Conservation (phyloP, 1,139 yeast species). For the Candida pseudoviswanathii region DNA sequence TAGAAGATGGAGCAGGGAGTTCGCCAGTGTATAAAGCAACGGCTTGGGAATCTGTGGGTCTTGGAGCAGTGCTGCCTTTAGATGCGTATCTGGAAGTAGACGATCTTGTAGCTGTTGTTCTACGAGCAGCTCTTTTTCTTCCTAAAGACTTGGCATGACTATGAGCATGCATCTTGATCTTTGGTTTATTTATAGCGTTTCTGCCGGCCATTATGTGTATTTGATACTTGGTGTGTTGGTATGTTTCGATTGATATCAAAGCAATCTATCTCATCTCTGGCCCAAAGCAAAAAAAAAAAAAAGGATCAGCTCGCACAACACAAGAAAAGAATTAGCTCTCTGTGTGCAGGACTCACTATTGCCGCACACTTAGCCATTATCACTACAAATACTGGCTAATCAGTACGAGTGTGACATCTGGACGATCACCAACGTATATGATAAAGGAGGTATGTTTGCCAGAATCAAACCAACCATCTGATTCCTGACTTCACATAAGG, state of each 20-base stretch:
- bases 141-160: constrained; percentile 57
- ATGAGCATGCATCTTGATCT: constrained; percentile 57
- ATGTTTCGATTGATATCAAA: not conserved
- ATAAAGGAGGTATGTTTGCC: too few relatives aligned
- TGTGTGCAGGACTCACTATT: not conserved
- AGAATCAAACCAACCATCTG: too few relatives aligned
- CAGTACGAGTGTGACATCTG: too few relatives aligned
- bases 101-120: constrained; percentile 45
- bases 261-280: constrained; percentile 2
- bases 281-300: not conserved
- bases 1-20: constrained; percentile 35
- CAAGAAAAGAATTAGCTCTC: not conserved
- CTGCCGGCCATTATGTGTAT: constrained; percentile 66
- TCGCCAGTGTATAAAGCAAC: constrained; percentile 61
- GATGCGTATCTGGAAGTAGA: constrained; percentile 48
- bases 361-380: too few relatives aligned
- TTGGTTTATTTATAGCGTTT: constrained; percentile 80
- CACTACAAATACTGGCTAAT: too few relatives aligned
- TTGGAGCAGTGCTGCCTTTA: constrained; percentile 33
- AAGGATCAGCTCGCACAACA: not conserved
- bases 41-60: constrained; percentile 59
- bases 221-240: not conserved
- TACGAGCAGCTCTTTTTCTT: constrained; percentile 59
- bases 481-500: too few relatives aligned
- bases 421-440: too few relatives aligned